Evolutionary conservation across 805 yeast species (phyloP).

Genomic region (Yarrowia bubula): DNA sequence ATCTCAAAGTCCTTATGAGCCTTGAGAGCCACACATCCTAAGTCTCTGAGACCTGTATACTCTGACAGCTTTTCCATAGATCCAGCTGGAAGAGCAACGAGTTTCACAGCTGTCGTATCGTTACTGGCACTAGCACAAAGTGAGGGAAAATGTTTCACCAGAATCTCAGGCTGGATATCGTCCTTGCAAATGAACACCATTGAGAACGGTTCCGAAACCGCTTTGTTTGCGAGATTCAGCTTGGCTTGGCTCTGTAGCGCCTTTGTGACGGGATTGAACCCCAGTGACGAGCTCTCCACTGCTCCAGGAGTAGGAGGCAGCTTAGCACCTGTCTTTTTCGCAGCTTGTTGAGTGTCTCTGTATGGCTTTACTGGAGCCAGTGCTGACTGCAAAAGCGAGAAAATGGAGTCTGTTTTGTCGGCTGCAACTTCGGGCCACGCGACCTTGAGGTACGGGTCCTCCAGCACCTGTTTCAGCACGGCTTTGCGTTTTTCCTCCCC

Average conservation of each 20-base stretch:
- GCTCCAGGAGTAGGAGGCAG: slow-evolving; percentile 14
- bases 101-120: background rate
- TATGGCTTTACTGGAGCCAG: background rate
- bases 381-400: background rate
- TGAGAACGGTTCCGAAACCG: slow-evolving; percentile 5
- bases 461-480: slow-evolving; percentile 32
- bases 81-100: slow-evolving; percentile 7
- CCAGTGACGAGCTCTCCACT: background rate
- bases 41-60: background rate
- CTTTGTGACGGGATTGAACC: slow-evolving; percentile 22
- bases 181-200: slow-evolving; percentile 32
- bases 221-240: background rate
- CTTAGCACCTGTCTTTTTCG: background rate
- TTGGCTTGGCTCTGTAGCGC: slow-evolving; percentile 3
- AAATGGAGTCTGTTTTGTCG: background rate
- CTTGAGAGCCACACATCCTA: slow-evolving; percentile 10
- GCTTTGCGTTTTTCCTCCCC: slow-evolving; percentile 28
- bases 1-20: slow-evolving; percentile 9
- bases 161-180: slow-evolving; percentile 32
- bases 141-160: slow-evolving; percentile 32
- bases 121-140: slow-evolving; percentile 28
- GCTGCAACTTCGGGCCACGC: slow-evolving; percentile 25
- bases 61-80: slow-evolving; percentile 8
- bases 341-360: background rate
- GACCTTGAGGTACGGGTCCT: slow-evolving; percentile 31